phyloP scores from a whole-genome alignment of 2,329 filamentous ascomycete species.

The Penicillium sp. region DNA sequence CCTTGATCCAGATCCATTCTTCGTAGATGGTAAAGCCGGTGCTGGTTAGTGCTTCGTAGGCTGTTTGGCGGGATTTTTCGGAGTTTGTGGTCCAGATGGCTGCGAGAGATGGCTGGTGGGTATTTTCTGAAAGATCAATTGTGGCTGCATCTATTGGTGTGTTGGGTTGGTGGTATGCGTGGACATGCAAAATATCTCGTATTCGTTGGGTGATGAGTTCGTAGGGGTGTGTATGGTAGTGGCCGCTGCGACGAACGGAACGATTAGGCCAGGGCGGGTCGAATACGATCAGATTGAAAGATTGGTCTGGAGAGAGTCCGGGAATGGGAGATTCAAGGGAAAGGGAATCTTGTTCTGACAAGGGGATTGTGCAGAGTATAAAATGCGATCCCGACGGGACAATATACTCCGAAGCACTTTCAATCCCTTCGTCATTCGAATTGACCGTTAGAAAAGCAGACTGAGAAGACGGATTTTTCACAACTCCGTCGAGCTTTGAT shows the following conservation, averaged over 20 bases:
- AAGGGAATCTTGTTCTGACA: slow-evolving; percentile 12
- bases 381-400: slow-evolving; percentile 51
- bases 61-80: slow-evolving; percentile 45
- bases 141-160: background rate
- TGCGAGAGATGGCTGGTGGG: slow-evolving; percentile 36
- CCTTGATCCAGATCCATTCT: slow-evolving; percentile 64
- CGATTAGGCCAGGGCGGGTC: slow-evolving; percentile 63
- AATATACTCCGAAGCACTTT: slow-evolving; percentile 22
- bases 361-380: slow-evolving; percentile 39
- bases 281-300: slow-evolving; percentile 57
- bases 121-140: background rate
- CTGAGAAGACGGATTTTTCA: slow-evolving; percentile 31
- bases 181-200: slow-evolving; percentile 42
- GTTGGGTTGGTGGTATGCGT: slow-evolving; percentile 33
- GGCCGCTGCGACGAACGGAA: slow-evolving; percentile 51
- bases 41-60: slow-evolving; percentile 40
- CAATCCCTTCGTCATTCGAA: slow-evolving; percentile 20
- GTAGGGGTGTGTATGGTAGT: slow-evolving; percentile 42
- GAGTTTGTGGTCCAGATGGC: slow-evolving; percentile 62
- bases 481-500: slow-evolving; percentile 22
- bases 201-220: slow-evolving; percentile 33
- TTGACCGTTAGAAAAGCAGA: slow-evolving; percentile 9
- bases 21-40: slow-evolving; percentile 51
- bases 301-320: slow-evolving; percentile 24
- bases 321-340: slow-evolving; percentile 22